Base-by-base conservation (phyloP, 305 asterid species). In the Coffea humblotiana region DNA sequence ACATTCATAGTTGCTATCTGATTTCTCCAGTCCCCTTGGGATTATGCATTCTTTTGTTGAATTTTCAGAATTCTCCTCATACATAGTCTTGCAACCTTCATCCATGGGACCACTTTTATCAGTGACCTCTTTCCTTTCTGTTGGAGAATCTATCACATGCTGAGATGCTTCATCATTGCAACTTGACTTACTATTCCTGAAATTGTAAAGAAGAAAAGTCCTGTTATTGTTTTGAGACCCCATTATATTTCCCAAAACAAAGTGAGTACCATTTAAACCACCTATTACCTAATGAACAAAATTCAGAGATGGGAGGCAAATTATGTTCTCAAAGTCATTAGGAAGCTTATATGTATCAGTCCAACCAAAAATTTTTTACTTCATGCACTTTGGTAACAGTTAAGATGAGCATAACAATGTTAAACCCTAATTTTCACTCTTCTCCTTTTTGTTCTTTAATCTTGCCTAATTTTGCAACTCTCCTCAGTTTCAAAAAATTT, bases 1-100 rank as follows among this genome's bases (percentile, higher is more conserved):
- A 16, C 51, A 14, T 58, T 58, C 78, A 75, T 37, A 75, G 5
- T 75, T 74, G 23, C 77, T 75, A 69, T 75, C 78, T 37, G 78
- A 75, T 21, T 75, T 60, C 69, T 75, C 70, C 70, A 58, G n/a
- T 43, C n/a, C 70, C 47, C 12, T 58, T 3, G 54, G 37, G 32
- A 58, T 11, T 23, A 58, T 58, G 78, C 69, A 18, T 23, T 61
- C 58, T 23, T 54, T 18, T 25, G 71, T 23, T 60, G 52, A 23
- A n/a, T 75, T 75, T 65, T 60, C 71, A 75, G 71, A 35, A 43
- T 3, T n/a, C 4, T 15, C n/a, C 45, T 61, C 58, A 21, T 3
- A n/a, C 1, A 45, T 18, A 23, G 52, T 21, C 60, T 71, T 43
- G 54, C 54, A 45, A 0, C 7, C 74, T 70, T 70, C 74, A 43